Conservation (phyloP, 345 rosid genomes). For the Dimocarpus longan region DNA sequence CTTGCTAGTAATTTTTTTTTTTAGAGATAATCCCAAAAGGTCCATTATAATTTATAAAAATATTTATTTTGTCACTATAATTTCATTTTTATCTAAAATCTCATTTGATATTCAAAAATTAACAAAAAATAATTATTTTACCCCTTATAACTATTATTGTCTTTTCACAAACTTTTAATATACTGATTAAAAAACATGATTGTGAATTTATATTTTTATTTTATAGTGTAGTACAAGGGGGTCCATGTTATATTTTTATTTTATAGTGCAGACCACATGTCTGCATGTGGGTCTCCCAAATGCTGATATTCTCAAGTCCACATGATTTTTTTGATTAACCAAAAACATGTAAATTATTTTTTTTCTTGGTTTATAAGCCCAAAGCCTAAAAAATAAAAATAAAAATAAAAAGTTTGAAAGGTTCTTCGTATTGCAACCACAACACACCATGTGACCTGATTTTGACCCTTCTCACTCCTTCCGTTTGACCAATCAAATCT, state of each 20-base stretch:
- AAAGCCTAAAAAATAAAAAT: conserved; percentile 9
- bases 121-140: too few species aligned
- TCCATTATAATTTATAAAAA: too few species aligned
- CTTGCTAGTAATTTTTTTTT: not conserved
- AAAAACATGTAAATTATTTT: not conserved
- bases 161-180: too few species aligned
- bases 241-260: not conserved
- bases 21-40: too few species aligned
- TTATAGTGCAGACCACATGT: conserved; percentile 45
- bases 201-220: not conserved
- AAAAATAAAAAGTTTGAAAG: conserved; percentile 8
- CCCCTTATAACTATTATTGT: too few species aligned
- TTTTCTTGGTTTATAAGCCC: conserved; percentile 23
- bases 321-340: conserved; percentile 25
- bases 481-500: conserved; percentile 38
- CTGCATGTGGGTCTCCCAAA: conserved; percentile 45
- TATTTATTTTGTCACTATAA: too few species aligned
- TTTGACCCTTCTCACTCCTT: conserved; percentile 35
- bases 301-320: conserved; percentile 41
- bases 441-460: conserved; percentile 54
- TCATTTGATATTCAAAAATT: too few species aligned
- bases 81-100: too few species aligned
- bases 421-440: conserved; percentile 31
- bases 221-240: not conserved
- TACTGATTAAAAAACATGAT: not conserved